phyloP scores from a whole-genome alignment of 2,329 filamentous ascomycete genomes.

The Cladorrhinum sp. region DNA sequence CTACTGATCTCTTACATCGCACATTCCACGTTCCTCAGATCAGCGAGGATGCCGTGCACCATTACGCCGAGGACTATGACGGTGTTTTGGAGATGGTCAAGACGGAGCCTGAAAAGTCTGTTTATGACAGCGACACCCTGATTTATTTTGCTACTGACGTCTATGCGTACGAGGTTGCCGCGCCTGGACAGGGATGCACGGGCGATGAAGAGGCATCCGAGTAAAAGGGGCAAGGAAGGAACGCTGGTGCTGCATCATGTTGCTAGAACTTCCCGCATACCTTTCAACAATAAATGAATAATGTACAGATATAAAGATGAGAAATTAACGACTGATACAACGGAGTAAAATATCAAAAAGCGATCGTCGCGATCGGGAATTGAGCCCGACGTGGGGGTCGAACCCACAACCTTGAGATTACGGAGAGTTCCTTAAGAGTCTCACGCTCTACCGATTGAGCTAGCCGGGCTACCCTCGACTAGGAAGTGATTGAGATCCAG shows the following conservation, averaged over 20 bases:
- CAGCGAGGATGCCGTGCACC: conserved; percentile 58
- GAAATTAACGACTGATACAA: no score
- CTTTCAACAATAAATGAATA: background rate
- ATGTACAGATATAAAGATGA: background rate
- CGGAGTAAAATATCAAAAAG: background rate
- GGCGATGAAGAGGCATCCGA: conserved; percentile 33
- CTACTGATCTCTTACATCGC: conserved; percentile 64
- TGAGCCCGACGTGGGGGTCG: background rate
- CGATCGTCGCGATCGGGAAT: background rate
- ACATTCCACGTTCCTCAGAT: conserved; percentile 61
- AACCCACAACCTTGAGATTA: background rate
- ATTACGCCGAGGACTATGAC: conserved; percentile 59
- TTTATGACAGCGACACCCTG: conserved; percentile 58
- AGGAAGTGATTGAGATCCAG: no score
- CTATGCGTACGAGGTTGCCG: conserved; percentile 63
- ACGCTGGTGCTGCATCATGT: no score
- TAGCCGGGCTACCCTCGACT: no score
- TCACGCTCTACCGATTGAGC: conserved; percentile 72
- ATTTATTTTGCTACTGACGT: conserved; percentile 68
- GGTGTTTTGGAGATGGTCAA: conserved; percentile 52
- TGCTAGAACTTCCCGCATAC: no score
- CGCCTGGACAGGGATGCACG: conserved; percentile 60
- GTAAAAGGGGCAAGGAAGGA: background rate
- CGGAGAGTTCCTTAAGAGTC: conserved; percentile 53
- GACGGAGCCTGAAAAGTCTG: conserved; percentile 44